A percentile compares a stretch with the other conserved stretches of the same genome.
These are phyloP conservation scores for Hymenoscyphus fructigenus DNA, from an alignment of 2,329 filamentous ascomycete species.

Conservation along the genomic window DNA sequence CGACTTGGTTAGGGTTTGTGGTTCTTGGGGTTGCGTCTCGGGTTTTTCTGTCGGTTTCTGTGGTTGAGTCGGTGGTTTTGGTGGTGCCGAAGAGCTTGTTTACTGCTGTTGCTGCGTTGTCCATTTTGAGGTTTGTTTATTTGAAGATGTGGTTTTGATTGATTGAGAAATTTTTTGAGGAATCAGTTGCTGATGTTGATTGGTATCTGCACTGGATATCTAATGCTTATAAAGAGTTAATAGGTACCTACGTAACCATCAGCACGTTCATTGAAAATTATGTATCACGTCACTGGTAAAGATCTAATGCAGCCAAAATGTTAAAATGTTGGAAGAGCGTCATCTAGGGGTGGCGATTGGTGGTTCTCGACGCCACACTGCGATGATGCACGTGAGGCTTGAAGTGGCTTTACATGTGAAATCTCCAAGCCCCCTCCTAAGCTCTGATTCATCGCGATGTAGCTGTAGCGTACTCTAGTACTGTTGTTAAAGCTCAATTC, in stretches of 20 bases:
- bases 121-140: conserved; percentile 9
- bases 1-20: conserved; percentile 8
- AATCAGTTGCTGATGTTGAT: neutral
- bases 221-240: neutral
- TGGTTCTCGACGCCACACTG: too few relatives aligned
- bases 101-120: conserved; percentile 23
- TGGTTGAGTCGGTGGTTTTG: conserved; percentile 8
- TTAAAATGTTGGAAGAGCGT: too few relatives aligned
- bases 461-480: too few relatives aligned
- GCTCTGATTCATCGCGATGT: too few relatives aligned
- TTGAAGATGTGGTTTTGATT: neutral
- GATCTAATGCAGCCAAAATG: too few relatives aligned
- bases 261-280: neutral
- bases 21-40: neutral
- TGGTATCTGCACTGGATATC: neutral
- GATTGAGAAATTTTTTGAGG: neutral
- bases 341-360: too few relatives aligned
- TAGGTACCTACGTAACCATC: neutral
- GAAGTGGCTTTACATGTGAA: too few relatives aligned
- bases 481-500: too few relatives aligned
- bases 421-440: too few relatives aligned
- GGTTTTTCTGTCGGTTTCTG: neutral
- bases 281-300: neutral
- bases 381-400: too few relatives aligned
- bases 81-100: conserved; percentile 18